Evolutionary conservation across 148 eudicot species (phyloP).

Genomic region (Rhododendron molle): DNA sequence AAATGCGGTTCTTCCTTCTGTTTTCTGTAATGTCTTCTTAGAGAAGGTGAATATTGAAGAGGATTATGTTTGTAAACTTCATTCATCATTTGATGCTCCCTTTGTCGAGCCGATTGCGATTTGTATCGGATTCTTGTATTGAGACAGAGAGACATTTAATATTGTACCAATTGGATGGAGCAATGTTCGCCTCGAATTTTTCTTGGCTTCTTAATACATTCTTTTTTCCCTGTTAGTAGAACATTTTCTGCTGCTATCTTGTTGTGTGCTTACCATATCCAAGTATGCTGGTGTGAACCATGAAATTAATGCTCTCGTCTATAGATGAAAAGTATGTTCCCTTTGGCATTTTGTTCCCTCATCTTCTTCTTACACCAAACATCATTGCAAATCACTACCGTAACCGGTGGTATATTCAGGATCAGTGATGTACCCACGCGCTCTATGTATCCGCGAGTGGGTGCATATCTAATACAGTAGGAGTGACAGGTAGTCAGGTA

Average conservation of each 20-base stretch:
- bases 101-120: slow-evolving; percentile 14
- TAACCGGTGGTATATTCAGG: neutral
- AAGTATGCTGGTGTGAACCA: neutral
- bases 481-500: neutral
- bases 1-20: slow-evolving; percentile 1
- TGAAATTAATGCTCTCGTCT: neutral
- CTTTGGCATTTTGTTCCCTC: neutral
- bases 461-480: neutral
- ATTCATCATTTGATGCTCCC: slow-evolving; percentile 14
- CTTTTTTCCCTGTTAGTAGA: neutral
- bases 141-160: slow-evolving; percentile 9
- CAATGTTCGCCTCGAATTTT: neutral
- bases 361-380: neutral
- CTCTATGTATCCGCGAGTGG: neutral
- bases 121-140: slow-evolving; percentile 11
- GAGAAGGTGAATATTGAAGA: neutral
- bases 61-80: slow-evolving; percentile 8
- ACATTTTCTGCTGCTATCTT: neutral
- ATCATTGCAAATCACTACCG: neutral
- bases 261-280: neutral
- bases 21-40: neutral
- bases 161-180: slow-evolving; percentile 13
- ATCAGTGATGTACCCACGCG: neutral
- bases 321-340: neutral
- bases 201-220: neutral